Evolutionary conservation across 345 rosid genomes (phyloP), one percentile per base, ranked within the genome.

Genomic region (Cardiospermum halicacabum): DNA sequence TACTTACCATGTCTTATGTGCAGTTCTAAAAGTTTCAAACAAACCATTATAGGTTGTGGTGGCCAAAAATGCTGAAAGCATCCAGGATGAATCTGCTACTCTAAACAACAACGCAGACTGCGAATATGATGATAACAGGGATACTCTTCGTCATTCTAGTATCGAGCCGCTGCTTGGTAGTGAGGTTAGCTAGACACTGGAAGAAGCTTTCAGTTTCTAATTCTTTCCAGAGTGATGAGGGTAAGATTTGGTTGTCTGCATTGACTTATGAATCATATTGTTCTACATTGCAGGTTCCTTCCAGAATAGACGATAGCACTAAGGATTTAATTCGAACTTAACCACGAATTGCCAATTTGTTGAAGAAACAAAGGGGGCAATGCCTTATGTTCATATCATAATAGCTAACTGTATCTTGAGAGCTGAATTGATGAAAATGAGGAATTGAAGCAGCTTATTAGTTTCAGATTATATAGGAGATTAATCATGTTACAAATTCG

Each of bases 151-250:
- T 47, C 21, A 27, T 48, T 56, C 34, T 18, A 56, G 30, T 28
- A 53, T 37, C 11, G 49, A 9, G 22, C 3, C 26, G 15, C 18
- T 25, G 66, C 56, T 45, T 13, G 27, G 13, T 70, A 19, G 42
- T 3, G 39, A 49, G 75, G 75, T 73, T 25, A 61, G 62, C 49
- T 32, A 63, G 53, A n/a, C 12, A 42, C 30, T 67, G 28, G 64
- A 60, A 55, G 43, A 21, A 43, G 36, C 11, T 58, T 66, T 60
- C 24, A 18, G 49, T 10, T 31, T 61, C 56, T 42, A 3, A 16
- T 25, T 28, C 36, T 59, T 25, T 18, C 31, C 39, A 42, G 28
- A 25, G 24, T 7, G 25, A 28, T 32, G 22, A 22, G 11, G 21
- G 30, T 16, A n/a, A 21, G 36, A 30, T 36, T 37, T 39, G 27